These are phyloP conservation scores for Fragilaria radians DNA, from an alignment of 108 stramenopile species.

Conservation along the genomic window DNA sequence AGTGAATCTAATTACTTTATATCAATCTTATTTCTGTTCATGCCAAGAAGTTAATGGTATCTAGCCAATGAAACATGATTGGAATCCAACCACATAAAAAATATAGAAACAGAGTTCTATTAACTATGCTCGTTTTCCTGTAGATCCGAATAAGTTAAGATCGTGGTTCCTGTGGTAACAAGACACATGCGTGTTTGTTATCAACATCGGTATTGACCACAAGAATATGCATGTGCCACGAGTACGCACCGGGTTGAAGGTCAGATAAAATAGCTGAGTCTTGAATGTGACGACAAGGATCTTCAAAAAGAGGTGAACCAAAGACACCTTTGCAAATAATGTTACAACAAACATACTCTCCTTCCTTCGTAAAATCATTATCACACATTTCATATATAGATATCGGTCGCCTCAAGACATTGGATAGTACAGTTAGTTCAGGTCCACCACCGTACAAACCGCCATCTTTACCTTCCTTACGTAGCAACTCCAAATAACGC, in stretches of 20 bases:
- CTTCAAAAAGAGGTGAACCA: slow-evolving; percentile 53
- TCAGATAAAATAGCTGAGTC: slow-evolving; percentile 33
- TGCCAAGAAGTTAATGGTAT: too few relatives aligned
- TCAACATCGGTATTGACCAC: slow-evolving; percentile 40
- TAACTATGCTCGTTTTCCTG: too few relatives aligned
- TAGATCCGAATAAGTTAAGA: too few relatives aligned
- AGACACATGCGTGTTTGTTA: slow-evolving; percentile 69
- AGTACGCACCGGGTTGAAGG: slow-evolving; percentile 36
- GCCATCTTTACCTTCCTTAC: slow-evolving; percentile 42
- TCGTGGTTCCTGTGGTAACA: slow-evolving; percentile 47
- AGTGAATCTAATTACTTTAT: too few relatives aligned
- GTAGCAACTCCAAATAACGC: slow-evolving; percentile 40
- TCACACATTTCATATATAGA: slow-evolving; percentile 56
- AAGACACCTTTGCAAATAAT: slow-evolving; percentile 58
- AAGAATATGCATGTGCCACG: slow-evolving; percentile 67
- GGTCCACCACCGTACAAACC: slow-evolving; percentile 71
- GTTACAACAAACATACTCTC: slow-evolving; percentile 12
- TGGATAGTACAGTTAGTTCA: slow-evolving; percentile 63
- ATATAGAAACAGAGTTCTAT: too few relatives aligned
- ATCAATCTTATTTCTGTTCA: too few relatives aligned
- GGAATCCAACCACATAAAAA: too few relatives aligned
- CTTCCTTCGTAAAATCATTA: not conserved
- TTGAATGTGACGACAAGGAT: slow-evolving; percentile 47
- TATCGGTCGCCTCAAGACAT: slow-evolving; percentile 74
- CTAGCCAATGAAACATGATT: too few relatives aligned